phyloP scores from a whole-genome alignment of 805 yeast genomes.

The Candida maesae region DNA sequence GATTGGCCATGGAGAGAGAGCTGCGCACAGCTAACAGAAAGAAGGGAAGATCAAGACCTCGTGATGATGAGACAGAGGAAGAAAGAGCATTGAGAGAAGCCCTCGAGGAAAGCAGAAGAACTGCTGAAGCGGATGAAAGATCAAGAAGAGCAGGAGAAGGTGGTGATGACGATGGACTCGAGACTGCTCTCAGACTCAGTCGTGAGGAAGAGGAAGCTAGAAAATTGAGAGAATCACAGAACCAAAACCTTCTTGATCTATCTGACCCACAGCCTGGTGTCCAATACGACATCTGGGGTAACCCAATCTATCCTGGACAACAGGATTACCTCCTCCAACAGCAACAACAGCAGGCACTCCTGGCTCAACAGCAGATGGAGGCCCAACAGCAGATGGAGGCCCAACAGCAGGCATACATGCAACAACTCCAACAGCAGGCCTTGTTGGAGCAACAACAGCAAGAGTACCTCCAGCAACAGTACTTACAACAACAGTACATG shows the following conservation, averaged over 20 bases:
- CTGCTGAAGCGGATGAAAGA: conserved; percentile 81
- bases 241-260: conserved; percentile 50
- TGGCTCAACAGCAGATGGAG: too few relatives aligned
- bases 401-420: conserved; percentile 16
- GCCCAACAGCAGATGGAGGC: conserved; percentile 26
- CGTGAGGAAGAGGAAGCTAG: conserved; percentile 75
- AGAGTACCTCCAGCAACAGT: conserved; percentile 34
- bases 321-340: conserved; percentile 12
- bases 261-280: conserved; percentile 31
- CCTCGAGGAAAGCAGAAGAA: conserved; percentile 69
- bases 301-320: conserved; percentile 24
- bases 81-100: conserved; percentile 81
- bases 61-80: conserved; percentile 38
- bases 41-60: conserved; percentile 33
- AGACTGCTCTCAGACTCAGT: conserved; percentile 65
- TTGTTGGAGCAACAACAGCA: conserved; percentile 32
- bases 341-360: conserved; percentile 31
- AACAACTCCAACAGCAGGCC: conserved; percentile 22
- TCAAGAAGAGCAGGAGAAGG: conserved; percentile 44
- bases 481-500: conserved; percentile 29
- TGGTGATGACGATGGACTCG: conserved; percentile 50
- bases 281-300: conserved; percentile 29
- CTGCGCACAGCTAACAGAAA: conserved; percentile 34
- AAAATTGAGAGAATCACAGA: conserved; percentile 40
- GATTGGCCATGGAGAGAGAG: conserved; percentile 67